These are phyloP conservation scores for Talaromyces rugulosus DNA, from an alignment of 2,329 filamentous ascomycete genomes.

Conservation along the genomic window DNA sequence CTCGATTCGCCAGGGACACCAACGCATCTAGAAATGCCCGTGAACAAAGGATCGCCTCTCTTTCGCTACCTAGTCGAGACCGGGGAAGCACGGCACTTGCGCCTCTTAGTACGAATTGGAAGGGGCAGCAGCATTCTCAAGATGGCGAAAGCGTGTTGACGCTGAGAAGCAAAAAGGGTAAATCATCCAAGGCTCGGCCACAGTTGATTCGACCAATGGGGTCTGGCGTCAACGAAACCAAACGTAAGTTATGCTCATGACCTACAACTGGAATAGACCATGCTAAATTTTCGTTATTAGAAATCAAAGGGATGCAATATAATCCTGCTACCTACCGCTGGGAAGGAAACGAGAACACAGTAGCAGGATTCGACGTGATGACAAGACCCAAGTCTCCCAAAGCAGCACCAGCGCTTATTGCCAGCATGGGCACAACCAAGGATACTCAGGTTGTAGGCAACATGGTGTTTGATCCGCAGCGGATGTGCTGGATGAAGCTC, in stretches of 20 bases:
- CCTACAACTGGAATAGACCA: conserved; percentile 7
- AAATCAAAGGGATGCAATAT: conserved; percentile 92
- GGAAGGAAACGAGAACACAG: conserved; percentile 92
- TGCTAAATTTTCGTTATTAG: conserved; percentile 39
- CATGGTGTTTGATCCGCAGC: conserved; percentile 96
- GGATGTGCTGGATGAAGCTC: conserved; percentile 96
- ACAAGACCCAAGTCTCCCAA: conserved; percentile 38
- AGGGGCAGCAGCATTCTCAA: conserved; percentile 50
- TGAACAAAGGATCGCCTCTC: conserved; percentile 54
- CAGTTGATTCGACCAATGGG: conserved; percentile 84
- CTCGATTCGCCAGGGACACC: conserved; percentile 63
- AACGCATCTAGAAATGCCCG: conserved; percentile 62
- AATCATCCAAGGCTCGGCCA: conserved; percentile 52
- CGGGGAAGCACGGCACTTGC: conserved; percentile 45
- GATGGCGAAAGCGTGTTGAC: conserved; percentile 49
- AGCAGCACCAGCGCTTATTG: conserved; percentile 67
- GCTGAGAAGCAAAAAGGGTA: conserved; percentile 42
- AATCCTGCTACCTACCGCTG: conserved; percentile 82
- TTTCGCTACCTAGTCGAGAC: conserved; percentile 29
- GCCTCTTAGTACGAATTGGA: conserved; percentile 57
- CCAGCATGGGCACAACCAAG: conserved; percentile 77
- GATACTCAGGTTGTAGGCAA: conserved; percentile 92
- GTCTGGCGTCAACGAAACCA: conserved; percentile 67
- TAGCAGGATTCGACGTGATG: conserved; percentile 71
- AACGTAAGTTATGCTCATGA: conserved; percentile 57